These are phyloP conservation scores for Alloteropsis angusta DNA, from an alignment of 202 grass and related monocot species.

Conservation along the genomic window DNA sequence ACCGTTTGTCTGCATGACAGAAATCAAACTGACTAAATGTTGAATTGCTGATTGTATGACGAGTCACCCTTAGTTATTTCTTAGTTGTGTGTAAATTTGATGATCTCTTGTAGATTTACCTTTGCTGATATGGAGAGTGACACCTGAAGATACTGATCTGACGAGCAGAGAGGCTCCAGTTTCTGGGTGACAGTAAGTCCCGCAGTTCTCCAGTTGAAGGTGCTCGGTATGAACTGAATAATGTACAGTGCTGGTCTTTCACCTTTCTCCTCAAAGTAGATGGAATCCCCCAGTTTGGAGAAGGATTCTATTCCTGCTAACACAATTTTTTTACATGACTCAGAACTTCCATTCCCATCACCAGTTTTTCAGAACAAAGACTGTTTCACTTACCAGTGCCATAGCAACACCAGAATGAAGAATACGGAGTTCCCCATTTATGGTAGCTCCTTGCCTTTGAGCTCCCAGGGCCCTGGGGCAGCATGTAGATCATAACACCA, in stretches of 20 bases:
- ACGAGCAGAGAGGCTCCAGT: constrained; percentile 45
- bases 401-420: constrained; percentile 96
- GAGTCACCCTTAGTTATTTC: neutral
- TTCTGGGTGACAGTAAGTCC: constrained; percentile 56
- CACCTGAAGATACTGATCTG: constrained; percentile 50
- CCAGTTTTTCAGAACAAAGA: neutral
- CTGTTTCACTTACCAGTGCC: constrained; percentile 54
- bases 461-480: constrained; percentile 63
- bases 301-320: constrained; percentile 80
- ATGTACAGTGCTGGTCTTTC: constrained; percentile 46
- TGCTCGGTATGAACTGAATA: constrained; percentile 78
- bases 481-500: constrained; percentile 97
- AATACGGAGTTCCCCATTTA: constrained; percentile 62
- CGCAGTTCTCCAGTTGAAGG: constrained; percentile 62
- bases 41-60: neutral
- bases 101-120: constrained; percentile 15
- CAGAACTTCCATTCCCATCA: neutral
- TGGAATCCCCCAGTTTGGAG: constrained; percentile 84
- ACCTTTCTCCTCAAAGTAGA: constrained; percentile 83
- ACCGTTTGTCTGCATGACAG: constrained; percentile 33
- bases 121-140: constrained; percentile 53
- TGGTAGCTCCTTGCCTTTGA: constrained; percentile 79
- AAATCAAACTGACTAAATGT: neutral
- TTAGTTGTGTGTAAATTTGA: neutral
- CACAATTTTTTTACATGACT: neutral